Base-by-base conservation (phyloP, 2,329 filamentous ascomycete species). In the Aspergillus viridinutans region DNA sequence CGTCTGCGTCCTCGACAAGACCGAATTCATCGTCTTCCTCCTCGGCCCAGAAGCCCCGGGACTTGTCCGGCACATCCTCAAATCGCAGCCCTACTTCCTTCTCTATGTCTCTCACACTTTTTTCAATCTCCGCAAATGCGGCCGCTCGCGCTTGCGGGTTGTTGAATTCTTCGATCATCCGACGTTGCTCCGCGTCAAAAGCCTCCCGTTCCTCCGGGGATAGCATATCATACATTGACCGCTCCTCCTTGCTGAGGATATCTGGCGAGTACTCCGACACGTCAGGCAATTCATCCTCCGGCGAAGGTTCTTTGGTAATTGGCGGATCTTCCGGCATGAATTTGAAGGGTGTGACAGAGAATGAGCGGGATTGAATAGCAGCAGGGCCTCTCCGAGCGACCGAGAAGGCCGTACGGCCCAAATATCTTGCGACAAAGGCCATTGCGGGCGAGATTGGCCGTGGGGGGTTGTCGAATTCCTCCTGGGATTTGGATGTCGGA, bases 1-100 rank as follows among this genome's bases (percentile, higher is more conserved):
- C 80, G 55, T 87, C 83, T 1, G 78, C 74, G 62, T 85, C 80
- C 59, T 85, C 79, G 32, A 78, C 75, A 49, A 68, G 57, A 28
- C 67, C 69, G 56, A 78, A 71, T 49, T 79, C 76, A 53, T 80
- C 77, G 5, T 72, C 69, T 55, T 79, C 77, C 7, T 76, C 76
- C 49, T 76, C 73, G 1, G 72, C 72, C 75, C 78, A 78, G 59
- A 76, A 76, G 0, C 75, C 76, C n/a, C 60, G 59, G 0, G 38
- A 29, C 40, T 62, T 70, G 29, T 62, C 53, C 12, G 57, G 57
- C 2, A 65, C 49, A 20, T 71, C 70, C 1, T 69, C 63, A 43
- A 72, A 72, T 26, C 66, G 63, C 52, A 73, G 49, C 35, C 67
- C 66, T 8, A 61, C 63, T 14, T 69, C 59, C 54, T 65, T 70